Evolutionary conservation across 306 rosid genomes (phyloP).

Genomic region (Sophora flavescens): DNA sequence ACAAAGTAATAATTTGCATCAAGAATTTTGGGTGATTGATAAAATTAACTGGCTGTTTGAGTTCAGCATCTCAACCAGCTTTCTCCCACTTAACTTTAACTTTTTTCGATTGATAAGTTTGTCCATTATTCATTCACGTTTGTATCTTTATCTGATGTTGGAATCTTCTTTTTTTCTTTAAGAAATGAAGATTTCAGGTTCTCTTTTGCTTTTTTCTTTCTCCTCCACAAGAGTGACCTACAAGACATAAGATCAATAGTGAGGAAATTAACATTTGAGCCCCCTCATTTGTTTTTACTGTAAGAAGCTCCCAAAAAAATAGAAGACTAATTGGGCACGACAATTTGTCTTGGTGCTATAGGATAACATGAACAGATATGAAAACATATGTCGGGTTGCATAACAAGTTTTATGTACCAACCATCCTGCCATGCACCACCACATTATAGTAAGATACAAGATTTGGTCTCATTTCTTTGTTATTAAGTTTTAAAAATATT

Average conservation of each 20-base stretch:
- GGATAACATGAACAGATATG: conserved; percentile 40
- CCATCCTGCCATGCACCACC: conserved; percentile 33
- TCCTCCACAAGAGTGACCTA: conserved; percentile 34
- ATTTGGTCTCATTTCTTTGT: conserved; percentile 27
- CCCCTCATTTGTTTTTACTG: conserved; percentile 25
- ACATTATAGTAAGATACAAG: background rate
- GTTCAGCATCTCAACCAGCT: conserved; percentile 52
- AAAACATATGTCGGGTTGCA: conserved; percentile 1
- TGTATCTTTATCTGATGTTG: conserved; percentile 50
- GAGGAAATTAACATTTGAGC: conserved; percentile 30
- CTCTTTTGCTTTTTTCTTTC: conserved; percentile 30
- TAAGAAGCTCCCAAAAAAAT: conserved; percentile 10
- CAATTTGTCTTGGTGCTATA: conserved; percentile 27
- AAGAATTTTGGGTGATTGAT: conserved; percentile 43
- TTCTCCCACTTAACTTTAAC: conserved; percentile 46
- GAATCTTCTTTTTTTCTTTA: conserved; percentile 64
- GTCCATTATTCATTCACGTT: conserved; percentile 70
- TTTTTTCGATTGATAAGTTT: conserved; percentile 53
- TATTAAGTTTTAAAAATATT: conserved; percentile 15
- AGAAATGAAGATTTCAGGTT: conserved; percentile 41
- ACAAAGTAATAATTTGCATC: conserved; percentile 45
- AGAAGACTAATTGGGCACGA: background rate
- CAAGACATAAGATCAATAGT: conserved; percentile 43
- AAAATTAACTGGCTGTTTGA: conserved; percentile 49
- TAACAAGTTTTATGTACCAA: conserved; percentile 31